Evolutionary conservation across 2,329 filamentous ascomycete species (phyloP).

Genomic region (Alternaria ventricosa): DNA sequence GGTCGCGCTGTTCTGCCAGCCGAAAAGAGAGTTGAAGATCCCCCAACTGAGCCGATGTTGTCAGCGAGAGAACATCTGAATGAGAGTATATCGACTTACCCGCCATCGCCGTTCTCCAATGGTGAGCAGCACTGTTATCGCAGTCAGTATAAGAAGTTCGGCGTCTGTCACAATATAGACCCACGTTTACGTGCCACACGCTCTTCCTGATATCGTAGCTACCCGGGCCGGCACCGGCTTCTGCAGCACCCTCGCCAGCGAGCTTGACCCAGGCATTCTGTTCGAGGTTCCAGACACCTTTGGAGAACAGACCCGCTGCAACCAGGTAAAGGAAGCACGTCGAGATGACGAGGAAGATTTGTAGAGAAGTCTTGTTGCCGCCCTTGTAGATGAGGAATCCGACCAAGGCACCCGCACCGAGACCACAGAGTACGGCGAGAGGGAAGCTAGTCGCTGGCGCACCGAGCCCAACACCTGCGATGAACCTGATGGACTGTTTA

Average conservation of each 20-base stretch:
- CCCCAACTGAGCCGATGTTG: constrained; percentile 68
- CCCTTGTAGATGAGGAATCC: constrained; percentile 80
- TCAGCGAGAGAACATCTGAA: background rate
- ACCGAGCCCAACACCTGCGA: constrained; percentile 81
- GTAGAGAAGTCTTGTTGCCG: constrained; percentile 70
- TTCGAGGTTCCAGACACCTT: constrained; percentile 77
- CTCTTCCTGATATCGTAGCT: constrained; percentile 80
- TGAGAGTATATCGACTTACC: constrained; percentile 2
- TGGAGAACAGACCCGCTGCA: constrained; percentile 80
- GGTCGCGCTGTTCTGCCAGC: constrained; percentile 88
- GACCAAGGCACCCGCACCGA: constrained; percentile 69
- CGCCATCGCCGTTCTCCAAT: constrained; percentile 70
- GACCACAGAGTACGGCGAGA: constrained; percentile 74
- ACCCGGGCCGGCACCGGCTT: constrained; percentile 71
- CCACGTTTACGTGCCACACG: constrained; percentile 82
- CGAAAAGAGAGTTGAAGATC: constrained; percentile 83
- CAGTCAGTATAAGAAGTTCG: background rate
- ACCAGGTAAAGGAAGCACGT: constrained; percentile 87
- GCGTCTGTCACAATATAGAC: constrained; percentile 36
- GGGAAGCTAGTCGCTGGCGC: constrained; percentile 79
- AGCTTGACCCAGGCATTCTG: constrained; percentile 70
- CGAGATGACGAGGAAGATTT: constrained; percentile 80
- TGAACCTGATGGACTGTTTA: constrained; percentile 59
- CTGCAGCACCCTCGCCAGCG: constrained; percentile 67
- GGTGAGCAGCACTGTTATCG: constrained; percentile 74